Evolutionary conservation across 2,329 filamentous ascomycete species (phyloP), one percentile per base, ranked within the genome.

Genomic region (Hawksworthiomyces lignivorus): DNA sequence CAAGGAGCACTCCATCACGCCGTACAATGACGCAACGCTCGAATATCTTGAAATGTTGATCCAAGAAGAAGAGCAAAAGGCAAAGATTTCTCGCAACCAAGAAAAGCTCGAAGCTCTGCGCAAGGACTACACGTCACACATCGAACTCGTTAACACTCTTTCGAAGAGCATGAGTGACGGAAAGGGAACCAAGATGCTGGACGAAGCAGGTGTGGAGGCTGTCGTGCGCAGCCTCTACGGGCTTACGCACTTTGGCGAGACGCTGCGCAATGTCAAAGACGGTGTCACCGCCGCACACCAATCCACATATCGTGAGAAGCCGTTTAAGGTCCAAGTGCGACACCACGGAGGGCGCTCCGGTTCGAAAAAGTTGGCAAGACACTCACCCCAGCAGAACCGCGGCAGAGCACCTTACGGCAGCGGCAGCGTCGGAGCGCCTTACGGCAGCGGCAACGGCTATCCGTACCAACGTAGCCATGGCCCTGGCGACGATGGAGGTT

Each of bases 21-120:
- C 58, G 1, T 63, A 62, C 54, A 68, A 68, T 35, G 64, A 68
- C 44, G 59, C 60, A 1, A 63, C 57, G 11, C 38, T 64, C 4
- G 61, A 54, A 11, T 66, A 68, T 44, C 50, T 67, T 4, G 57
- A 64, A 26, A 49, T 55, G 42, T 48, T 64, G 1, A 66, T 67
- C 46, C 53, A 60, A 27, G 55, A 62, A 32, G 61, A 67, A 48
- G 39, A 57, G 28, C 46, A 45, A 20, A 63, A 64, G 47, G 48
- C 62, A 4, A 30, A 48, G 3, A 49, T 48, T 29, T 58, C 57
- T 15, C 55, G 53, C 14, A 50, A 51, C 39, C 38, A 41, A 3
- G 37, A 41, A 6, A 52, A 51, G 20, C 50, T 61, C 3, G 40
- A 48, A 26, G 34, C 39, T 32, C 44, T 59, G 26, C 30, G 52